Evolutionary conservation across 257 asterid species (phyloP), one percentile per base, ranked within the genome.

Genomic region (Salvia splendens): DNA sequence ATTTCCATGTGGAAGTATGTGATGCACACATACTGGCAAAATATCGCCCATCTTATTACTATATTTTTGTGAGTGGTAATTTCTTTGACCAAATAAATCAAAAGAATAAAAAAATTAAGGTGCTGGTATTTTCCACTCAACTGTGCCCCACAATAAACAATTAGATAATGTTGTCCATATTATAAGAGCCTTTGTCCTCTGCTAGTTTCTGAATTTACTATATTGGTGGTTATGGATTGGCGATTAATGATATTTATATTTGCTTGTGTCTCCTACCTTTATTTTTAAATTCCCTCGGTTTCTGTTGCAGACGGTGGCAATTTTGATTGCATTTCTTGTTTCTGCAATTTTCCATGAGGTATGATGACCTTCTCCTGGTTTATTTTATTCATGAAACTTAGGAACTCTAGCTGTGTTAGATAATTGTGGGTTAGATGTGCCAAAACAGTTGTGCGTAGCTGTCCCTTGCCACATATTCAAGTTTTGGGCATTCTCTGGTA

Each of bases 291-390:
- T 42, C 28, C 61, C 56, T 46, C 62, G 73, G 73, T 74, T 64
- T 73, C 77, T 75, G 75, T 15, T 78, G 70, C 86, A 94, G 99
- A 86, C 81, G 49, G 85, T 69, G 57, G 97, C 99, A 5, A 75
- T 88, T 81, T 70, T 91, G 82, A 74, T 94, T 79, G 80, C 96
- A 15, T 94, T 94, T 80, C 70, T 91, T 12, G 87, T 91, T 49
- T 94, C 99, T 53, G 99, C 99, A 64, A 70, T 89, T 78, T 94
- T 94, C 83, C 99, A 94, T 28, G 99, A 94, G 99, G 99, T 91
- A 79, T 47, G 61, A 10, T 55, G 70, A 24, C 16, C 11, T 16
- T 51, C 42, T 54, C 6, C 8, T 68, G 38, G 61, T 66, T 20
- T 38, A 24, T 71, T 40, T 10, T 63, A 20, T 76, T 63, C 56